phyloP scores from a whole-genome alignment of 1,284 basidiomycete species.

The Peniophora sp. region DNA sequence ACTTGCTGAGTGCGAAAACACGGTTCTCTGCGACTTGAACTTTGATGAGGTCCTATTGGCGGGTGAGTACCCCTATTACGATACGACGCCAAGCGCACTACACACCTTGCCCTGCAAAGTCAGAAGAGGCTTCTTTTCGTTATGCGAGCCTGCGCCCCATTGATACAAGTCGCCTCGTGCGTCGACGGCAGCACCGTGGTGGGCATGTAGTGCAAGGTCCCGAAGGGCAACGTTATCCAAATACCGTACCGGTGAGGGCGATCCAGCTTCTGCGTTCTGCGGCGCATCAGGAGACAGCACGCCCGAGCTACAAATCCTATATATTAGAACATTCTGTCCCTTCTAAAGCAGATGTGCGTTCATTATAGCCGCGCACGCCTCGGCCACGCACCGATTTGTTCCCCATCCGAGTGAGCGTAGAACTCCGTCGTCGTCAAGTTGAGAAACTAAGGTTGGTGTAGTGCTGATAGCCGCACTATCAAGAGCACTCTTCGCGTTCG shows the following conservation, averaged over 20 bases:
- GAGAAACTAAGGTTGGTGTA: too few species aligned
- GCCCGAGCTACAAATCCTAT: constrained; percentile 29
- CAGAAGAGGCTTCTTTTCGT: constrained; percentile 30
- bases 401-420: constrained; percentile 45
- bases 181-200: constrained; percentile 80
- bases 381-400: constrained; percentile 40
- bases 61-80: not conserved
- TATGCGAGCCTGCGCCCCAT: constrained; percentile 70
- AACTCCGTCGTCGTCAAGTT: constrained; percentile 15
- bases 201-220: constrained; percentile 68
- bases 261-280: constrained; percentile 31
- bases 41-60: constrained; percentile 55
- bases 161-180: constrained; percentile 84
- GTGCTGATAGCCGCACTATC: too few species aligned
- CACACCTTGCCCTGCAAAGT: constrained; percentile 72
- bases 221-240: constrained; percentile 61
- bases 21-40: constrained; percentile 48
- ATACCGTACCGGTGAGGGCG: constrained; percentile 45
- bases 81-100: constrained; percentile 1
- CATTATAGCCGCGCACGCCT: constrained; percentile 1
- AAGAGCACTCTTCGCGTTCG: too few species aligned
- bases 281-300: constrained; percentile 32
- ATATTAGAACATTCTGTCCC: too few species aligned
- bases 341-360: not conserved
- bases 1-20: constrained; percentile 67